Evolutionary conservation across 805 yeast genomes (phyloP), one percentile per base, ranked within the genome.

Genomic region (Schwanniomyces sp.): DNA sequence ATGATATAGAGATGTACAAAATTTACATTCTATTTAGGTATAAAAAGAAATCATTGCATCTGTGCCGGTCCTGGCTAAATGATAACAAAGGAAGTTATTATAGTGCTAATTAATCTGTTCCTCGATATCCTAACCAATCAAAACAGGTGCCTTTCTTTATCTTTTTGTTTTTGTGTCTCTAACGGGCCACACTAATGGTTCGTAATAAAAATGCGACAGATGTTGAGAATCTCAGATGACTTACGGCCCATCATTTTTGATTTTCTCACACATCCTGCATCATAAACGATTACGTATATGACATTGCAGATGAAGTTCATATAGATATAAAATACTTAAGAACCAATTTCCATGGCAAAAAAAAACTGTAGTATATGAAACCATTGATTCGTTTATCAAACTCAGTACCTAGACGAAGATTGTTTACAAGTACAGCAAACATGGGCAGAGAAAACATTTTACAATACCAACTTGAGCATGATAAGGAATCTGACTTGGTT

Each of bases 391-490:
- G 25, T 18, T 24, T 24, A 37, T 21, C 27, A 37, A 24, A 8
- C 11, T 34, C 37, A 39, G 34, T 40, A 21, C 34, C 38, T 4
- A 40, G 24, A 36, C 40, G 49, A 43, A 12, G 12, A 12, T 28
- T 45, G 3, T 10, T 17, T 27, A 40, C 27, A 14, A 40, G 48
- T 18, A 25, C 40, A 24, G 21, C 16, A 12, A 41, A 14, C 16
- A 72, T 72, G 76, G 76, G 76, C 21, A 67, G 75, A 58, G 72
- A 69, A 50, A 72, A 70, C 50, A 71, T 71, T 30, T 54, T 66
- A 49, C 63, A 69, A 41, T 71, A 70, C 52, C 74, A 70, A 52
- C 54, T 68, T 48, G 73, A 70, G 43, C 70, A 69, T 50, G 73
- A 68, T 51, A 64, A 69, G 49, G 69, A 69, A 45, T 63, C 74